A percentile compares a stretch with the other conserved stretches of the same genome.
These are phyloP conservation scores for Sporothrix inflata DNA, from an alignment of 2,329 filamentous ascomycete genomes.

Conservation along the genomic window DNA sequence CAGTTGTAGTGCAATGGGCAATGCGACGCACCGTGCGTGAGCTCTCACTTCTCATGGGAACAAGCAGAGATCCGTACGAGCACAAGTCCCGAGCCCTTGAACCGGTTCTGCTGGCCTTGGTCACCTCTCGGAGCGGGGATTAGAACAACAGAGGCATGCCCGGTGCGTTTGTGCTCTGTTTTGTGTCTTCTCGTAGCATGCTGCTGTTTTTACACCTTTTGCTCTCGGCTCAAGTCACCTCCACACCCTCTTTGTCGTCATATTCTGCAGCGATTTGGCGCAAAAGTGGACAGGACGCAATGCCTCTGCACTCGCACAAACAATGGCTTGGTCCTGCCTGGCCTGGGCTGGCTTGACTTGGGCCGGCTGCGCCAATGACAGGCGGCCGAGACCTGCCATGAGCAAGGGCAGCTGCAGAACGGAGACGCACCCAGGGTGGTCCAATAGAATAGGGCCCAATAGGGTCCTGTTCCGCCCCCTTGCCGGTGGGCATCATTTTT, in stretches of 20 bases:
- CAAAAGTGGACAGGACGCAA: conserved; percentile 1
- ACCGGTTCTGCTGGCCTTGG: neutral
- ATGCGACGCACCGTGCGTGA: conserved; percentile 4
- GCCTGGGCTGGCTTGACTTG: neutral
- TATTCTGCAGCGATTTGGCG: neutral
- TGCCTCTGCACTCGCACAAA: neutral
- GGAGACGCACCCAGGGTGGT: neutral
- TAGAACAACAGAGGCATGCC: neutral
- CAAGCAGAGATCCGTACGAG: neutral
- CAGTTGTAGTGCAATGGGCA: conserved; percentile 5
- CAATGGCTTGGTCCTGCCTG: neutral
- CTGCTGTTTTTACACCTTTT: no score
- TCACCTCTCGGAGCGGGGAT: neutral
- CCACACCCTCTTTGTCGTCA: conserved; percentile 5
- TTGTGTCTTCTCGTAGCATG: no score
- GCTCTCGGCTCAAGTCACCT: neutral
- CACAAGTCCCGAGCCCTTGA: neutral
- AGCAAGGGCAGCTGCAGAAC: neutral
- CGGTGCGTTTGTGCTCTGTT: neutral
- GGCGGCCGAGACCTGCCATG: conserved; percentile 2
- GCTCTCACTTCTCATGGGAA: neutral
- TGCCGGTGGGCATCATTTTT: neutral
- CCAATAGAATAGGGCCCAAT: no score
- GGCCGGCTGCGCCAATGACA: neutral
- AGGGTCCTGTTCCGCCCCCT: conserved; percentile 7